Conservation (phyloP, 345 rosid species). For the Pugionium dolabratum region DNA sequence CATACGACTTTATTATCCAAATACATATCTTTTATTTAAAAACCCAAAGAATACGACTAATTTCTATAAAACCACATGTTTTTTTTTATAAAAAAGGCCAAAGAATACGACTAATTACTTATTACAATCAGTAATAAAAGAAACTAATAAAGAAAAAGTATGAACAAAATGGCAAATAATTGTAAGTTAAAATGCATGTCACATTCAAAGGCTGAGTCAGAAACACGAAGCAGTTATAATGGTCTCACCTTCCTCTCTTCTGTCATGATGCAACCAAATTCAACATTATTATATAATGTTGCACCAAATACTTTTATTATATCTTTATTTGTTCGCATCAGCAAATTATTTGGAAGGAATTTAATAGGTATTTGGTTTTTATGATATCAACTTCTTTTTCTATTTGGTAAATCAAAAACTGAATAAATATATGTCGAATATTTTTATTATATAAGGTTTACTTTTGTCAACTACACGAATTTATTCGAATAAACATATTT, state of each 20-base stretch:
- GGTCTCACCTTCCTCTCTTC: conserved; percentile 31
- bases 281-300: not conserved
- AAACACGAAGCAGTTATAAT: conserved; percentile 29
- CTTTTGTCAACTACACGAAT: too few species aligned
- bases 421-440: too few species aligned
- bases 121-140: not conserved
- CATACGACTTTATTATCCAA: too few species aligned
- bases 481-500: too few species aligned
- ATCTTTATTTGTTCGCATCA: conserved; percentile 35
- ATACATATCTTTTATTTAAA: too few species aligned
- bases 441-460: too few species aligned
- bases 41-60: too few species aligned
- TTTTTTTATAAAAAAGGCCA: too few species aligned
- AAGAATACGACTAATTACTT: not conserved
- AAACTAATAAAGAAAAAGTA: conserved; percentile 9
- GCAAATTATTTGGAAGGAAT: conserved; percentile 24
- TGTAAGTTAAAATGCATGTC: conserved; percentile 21
- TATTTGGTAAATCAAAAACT: too few species aligned
- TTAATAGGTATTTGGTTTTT: not conserved
- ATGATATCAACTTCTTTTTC: too few species aligned
- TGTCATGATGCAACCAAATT: conserved; percentile 14
- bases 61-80: too few species aligned
- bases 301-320: not conserved
- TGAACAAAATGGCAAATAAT: not conserved
- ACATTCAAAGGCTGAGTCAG: conserved; percentile 41